Base-by-base conservation (phyloP, 495 filamentous ascomycete species). In the Penicillium odoratum region DNA sequence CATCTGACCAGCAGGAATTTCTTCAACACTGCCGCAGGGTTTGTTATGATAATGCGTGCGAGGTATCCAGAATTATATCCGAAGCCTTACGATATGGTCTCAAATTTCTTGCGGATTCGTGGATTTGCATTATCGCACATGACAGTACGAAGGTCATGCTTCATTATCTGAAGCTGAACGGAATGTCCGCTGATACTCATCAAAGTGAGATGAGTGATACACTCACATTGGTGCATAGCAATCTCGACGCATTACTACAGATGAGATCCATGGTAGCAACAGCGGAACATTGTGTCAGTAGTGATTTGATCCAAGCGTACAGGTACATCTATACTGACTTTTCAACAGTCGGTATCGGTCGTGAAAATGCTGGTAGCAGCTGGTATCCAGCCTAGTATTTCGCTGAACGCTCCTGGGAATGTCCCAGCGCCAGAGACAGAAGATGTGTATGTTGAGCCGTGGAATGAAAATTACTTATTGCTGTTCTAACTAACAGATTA, bases 131-230 rank as follows among this genome's bases (percentile, higher is more conserved):
- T 3, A 69, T 72, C n/a, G 60, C 65, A 0, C 69, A 72, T 26
- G 69, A 72, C 31, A 70, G 69, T 43, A 65, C 60, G 25, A 63
- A 67, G 7, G 67, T 70, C 26, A 72, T 72, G 59, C 44, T 72
- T 1, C 70, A 72, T 36, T 64, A 72, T 48, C 43, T 68, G 10
- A 70, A 57, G 25, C 45, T 58, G 9, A 49, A 56, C 7, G 21
- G 44, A 29, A 26, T 42, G 3, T 45, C 45, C 1, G 11, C 46
- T n/a, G 18, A 26, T 15, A 7, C 11, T 15, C 10, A 58, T 6
- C 51, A 40, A 13, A 33, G 45, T 13, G 60, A 63, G 18, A 38
- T 56, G 2, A 29, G 61, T 3, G 51, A 53, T 7, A 59, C 53
- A 8, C 40, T 46, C 25, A 10, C 55, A 25, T 48, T 64, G 13